Percentiles rank a stretch among this genome's conserved stretches.
Evolutionary conservation across 2,329 filamentous ascomycete species (phyloP).

Genomic region (Penicillium sp.): DNA sequence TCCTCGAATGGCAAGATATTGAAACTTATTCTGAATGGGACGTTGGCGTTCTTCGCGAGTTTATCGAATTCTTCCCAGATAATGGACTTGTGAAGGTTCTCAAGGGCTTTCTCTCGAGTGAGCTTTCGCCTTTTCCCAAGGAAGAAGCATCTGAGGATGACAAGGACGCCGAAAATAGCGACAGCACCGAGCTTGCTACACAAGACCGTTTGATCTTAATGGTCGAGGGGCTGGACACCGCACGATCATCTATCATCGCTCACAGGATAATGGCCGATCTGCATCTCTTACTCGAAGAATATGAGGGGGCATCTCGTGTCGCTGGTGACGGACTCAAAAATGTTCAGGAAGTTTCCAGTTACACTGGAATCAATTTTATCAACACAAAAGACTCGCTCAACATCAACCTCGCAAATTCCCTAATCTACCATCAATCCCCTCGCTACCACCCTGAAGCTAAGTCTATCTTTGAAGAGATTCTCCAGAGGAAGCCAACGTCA

Average conservation of each 20-base stretch:
- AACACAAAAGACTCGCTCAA: constrained; percentile 76
- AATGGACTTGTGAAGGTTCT: constrained; percentile 82
- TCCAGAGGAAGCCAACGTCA: constrained; percentile 74
- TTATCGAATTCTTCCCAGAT: constrained; percentile 81
- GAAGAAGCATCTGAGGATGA: constrained; percentile 58
- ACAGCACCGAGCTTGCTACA: constrained; percentile 60
- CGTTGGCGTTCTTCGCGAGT: constrained; percentile 75
- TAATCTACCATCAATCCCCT: constrained; percentile 89
- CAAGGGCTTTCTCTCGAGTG: constrained; percentile 79
- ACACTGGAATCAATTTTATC: constrained; percentile 70
- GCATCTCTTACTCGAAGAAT: constrained; percentile 82
- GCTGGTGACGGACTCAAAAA: constrained; percentile 74
- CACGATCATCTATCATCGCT: constrained; percentile 74
- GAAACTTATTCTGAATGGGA: constrained; percentile 78
- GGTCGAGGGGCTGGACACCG: constrained; percentile 69
- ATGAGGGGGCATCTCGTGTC: constrained; percentile 78
- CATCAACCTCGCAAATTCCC: constrained; percentile 78
- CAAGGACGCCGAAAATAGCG: constrained; percentile 42
- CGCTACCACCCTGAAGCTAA: constrained; percentile 89
- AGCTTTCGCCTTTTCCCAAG: constrained; percentile 77
- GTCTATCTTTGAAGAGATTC: constrained; percentile 78
- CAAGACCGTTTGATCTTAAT: constrained; percentile 83
- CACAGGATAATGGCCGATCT: constrained; percentile 83
- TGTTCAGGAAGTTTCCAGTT: constrained; percentile 62
- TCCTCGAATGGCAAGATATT: constrained; percentile 85